phyloP scores from a whole-genome alignment of 1,139 yeast genomes.

The Pichia sp. region DNA sequence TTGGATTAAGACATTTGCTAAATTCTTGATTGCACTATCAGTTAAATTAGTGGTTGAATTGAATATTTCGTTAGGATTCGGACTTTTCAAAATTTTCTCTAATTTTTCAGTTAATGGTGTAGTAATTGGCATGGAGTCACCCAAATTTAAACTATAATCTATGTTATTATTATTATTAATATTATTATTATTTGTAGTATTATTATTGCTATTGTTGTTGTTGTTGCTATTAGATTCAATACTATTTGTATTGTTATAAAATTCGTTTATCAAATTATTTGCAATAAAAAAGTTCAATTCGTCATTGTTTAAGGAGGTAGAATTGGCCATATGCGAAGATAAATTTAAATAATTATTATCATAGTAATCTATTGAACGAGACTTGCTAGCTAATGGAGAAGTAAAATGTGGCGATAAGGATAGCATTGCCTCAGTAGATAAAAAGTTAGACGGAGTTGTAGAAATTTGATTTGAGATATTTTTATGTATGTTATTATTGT shows the following conservation, averaged over 20 bases:
- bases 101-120: slow-evolving; percentile 18
- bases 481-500: too few species aligned
- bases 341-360: slow-evolving; percentile 17
- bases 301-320: slow-evolving; percentile 13
- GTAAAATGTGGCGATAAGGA: slow-evolving; percentile 13
- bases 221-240: background rate
- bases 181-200: too few species aligned
- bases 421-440: background rate
- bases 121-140: slow-evolving; percentile 1
- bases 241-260: too few species aligned
- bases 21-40: slow-evolving; percentile 7
- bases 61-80: slow-evolving; percentile 23
- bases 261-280: slow-evolving; percentile 12
- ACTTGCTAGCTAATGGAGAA: slow-evolving; percentile 15
- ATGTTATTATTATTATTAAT: slow-evolving; percentile 9
- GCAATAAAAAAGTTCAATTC: background rate
- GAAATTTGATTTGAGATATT: too few species aligned
- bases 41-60: slow-evolving; percentile 18
- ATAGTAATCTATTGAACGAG: slow-evolving; percentile 10
- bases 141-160: slow-evolving; percentile 17
- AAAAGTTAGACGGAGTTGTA: background rate
- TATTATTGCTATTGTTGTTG: slow-evolving; percentile 3
- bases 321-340: slow-evolving; percentile 9
- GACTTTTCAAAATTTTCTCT: slow-evolving; percentile 24
- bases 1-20: background rate